Evolutionary conservation across 2,329 filamentous ascomycete species (phyloP).

Genomic region (Thielaviopsis cerberus): DNA sequence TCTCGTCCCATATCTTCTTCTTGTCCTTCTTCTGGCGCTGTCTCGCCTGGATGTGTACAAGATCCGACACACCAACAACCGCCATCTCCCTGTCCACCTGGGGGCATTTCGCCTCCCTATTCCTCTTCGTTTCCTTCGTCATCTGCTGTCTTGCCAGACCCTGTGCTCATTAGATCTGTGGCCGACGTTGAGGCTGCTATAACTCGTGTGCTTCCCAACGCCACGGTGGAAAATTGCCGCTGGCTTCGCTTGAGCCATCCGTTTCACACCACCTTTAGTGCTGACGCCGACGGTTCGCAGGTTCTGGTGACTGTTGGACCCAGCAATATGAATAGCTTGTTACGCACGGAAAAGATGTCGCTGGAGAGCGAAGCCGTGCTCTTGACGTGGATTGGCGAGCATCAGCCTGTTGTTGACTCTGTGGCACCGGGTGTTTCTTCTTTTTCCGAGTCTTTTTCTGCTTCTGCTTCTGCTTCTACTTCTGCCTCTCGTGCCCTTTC

Average conservation of each 20-base stretch:
- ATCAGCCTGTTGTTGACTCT: background rate
- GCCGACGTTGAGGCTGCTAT: conserved; percentile 18
- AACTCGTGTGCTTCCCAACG: conserved; percentile 18
- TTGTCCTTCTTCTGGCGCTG: background rate
- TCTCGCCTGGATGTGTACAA: conserved; percentile 4
- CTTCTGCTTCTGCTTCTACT: background rate
- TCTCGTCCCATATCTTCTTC: background rate
- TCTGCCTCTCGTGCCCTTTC: background rate
- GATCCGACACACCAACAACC: too few species aligned
- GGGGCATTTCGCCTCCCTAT: too few species aligned
- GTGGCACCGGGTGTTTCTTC: background rate
- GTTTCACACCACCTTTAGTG: conserved; percentile 9
- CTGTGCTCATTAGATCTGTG: conserved; percentile 10
- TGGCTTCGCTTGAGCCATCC: conserved; percentile 10
- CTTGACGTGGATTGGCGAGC: conserved; percentile 9
- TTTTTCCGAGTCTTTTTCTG: background rate
- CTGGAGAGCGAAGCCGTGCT: conserved; percentile 9
- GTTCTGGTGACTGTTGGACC: conserved; percentile 10
- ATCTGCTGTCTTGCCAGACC: background rate
- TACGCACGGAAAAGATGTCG: conserved; percentile 5
- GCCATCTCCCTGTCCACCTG: too few species aligned
- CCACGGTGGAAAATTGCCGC: conserved; percentile 17
- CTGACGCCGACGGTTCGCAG: conserved; percentile 6
- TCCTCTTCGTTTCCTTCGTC: background rate
- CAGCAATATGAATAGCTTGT: conserved; percentile 7